Evolutionary conservation across 2,329 filamentous ascomycete species (phyloP).

Genomic region (Sordariomycetes sp.): DNA sequence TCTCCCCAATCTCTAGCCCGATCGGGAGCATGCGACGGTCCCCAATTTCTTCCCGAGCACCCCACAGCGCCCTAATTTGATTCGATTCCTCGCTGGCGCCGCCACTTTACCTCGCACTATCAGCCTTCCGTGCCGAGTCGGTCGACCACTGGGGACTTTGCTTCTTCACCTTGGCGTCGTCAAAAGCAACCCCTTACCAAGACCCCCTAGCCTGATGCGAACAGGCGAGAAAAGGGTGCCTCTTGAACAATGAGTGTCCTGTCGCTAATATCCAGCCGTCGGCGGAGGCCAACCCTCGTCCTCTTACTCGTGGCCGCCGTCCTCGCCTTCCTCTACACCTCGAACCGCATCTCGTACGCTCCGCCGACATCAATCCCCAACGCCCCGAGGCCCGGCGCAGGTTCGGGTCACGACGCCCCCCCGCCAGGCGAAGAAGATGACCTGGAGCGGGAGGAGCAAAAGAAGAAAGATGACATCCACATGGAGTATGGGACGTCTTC

Average conservation of each 20-base stretch:
- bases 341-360: slow-evolving; percentile 6
- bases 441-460: not conserved
- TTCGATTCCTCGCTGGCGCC: too few relatives aligned
- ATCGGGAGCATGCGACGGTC: too few relatives aligned
- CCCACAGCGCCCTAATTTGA: too few relatives aligned
- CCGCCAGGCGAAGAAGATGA: not conserved
- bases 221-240: not conserved
- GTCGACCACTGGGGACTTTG: too few relatives aligned
- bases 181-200: not conserved
- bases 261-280: slow-evolving; percentile 4
- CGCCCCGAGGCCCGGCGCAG: not conserved
- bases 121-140: too few relatives aligned
- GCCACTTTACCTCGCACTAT: too few relatives aligned
- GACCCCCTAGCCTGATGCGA: not conserved
- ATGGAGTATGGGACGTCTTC: slow-evolving; percentile 29
- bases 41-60: too few relatives aligned
- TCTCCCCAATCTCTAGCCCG: too few relatives aligned
- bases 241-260: not conserved
- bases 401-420: not conserved
- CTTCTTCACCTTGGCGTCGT: not conserved
- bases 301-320: slow-evolving; percentile 5
- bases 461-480: slow-evolving; percentile 16
- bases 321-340: slow-evolving; percentile 7
- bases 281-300: slow-evolving; percentile 5
- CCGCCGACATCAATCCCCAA: slow-evolving; percentile 4